Base-by-base conservation (phyloP, 2,329 filamentous ascomycete species). In the Hypoxylon sp. region DNA sequence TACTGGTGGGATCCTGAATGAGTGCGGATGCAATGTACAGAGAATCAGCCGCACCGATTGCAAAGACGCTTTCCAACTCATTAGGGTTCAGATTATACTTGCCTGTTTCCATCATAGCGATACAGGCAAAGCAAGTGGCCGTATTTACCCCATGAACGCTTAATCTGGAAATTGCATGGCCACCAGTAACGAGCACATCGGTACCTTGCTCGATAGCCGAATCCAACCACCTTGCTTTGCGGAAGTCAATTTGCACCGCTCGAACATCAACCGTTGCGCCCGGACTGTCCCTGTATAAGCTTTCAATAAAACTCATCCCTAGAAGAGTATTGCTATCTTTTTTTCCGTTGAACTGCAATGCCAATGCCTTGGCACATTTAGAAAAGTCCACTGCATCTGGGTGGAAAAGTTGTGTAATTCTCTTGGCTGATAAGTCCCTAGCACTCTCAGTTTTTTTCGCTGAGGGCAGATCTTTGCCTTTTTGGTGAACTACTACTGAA, bases 101-200 rank as follows among this genome's bases (percentile, higher is more conserved):
- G 9, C 65, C 65, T 2, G 67, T 57, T 17, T 70, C 65, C 53
- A 65, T 65, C 65, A 63, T 60, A 4, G 61, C 60, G 13, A 70
- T 68, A 11, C 61, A 70, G 0, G 65, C 52, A 53, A 70, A 68
- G 25, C 53, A 57, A 1, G 25, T 48, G 14, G 53, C 53, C 0
- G 53, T 57, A 23, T 57, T 28, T 21, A 34, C 13, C n/a, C 21
- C 2, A n/a, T 25, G 21, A 1, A 57, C 25, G 25, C 11, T 23
- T 25, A 53, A 19, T n/a, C 3, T 21, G 5, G 50, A 13, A n/a
- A 34, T 5, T 23, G 9, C 14, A 4, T 14, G 14, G 10, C 11
- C n/a, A 5, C 17, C n/a, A 14, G 21, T 7, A 28, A 34, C 10
- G 2, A 21, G 1, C 19, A 30, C 28, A 17, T n/a, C n/a, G n/a